phyloP scores from a whole-genome alignment of 257 asterid species.

The Gardenia jasminoides region DNA sequence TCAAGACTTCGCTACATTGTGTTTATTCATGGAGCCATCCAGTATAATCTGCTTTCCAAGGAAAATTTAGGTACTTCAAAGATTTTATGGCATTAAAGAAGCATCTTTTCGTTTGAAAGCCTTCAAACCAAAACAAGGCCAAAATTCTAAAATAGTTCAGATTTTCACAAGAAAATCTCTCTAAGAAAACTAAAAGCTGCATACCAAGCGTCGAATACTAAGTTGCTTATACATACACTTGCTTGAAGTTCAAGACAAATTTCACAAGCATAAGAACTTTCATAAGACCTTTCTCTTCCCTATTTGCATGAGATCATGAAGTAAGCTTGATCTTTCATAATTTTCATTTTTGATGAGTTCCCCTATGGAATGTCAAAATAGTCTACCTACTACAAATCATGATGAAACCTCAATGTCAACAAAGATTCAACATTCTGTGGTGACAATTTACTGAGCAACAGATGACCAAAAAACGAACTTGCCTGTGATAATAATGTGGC shows the following conservation, averaged over 20 bases:
- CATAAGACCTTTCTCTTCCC: not conserved
- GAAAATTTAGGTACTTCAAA: not conserved
- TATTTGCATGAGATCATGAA: not conserved
- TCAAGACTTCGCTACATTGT: not conserved
- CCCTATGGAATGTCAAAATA: not conserved
- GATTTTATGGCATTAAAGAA: not conserved
- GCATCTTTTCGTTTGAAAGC: not conserved
- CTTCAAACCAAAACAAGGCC: not conserved
- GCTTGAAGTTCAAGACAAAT: not conserved
- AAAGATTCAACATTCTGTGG: not conserved
- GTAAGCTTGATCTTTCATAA: not conserved
- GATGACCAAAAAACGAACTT: constrained; percentile 27
- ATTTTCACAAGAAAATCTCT: not conserved
- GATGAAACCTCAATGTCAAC: constrained; percentile 4
- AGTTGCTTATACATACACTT: not conserved
- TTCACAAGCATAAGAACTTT: not conserved
- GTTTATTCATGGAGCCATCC: not conserved
- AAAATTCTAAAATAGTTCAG: not conserved
- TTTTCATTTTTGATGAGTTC: not conserved
- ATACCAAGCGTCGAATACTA: not conserved
- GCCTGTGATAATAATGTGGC: constrained; percentile 94
- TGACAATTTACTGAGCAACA: not conserved
- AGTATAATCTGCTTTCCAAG: not conserved
- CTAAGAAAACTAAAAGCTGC: not conserved
- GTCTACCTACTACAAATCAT: not conserved